Evolutionary conservation across 208 protist species (phyloP).

Genomic region (Trypanosoma mega): DNA sequence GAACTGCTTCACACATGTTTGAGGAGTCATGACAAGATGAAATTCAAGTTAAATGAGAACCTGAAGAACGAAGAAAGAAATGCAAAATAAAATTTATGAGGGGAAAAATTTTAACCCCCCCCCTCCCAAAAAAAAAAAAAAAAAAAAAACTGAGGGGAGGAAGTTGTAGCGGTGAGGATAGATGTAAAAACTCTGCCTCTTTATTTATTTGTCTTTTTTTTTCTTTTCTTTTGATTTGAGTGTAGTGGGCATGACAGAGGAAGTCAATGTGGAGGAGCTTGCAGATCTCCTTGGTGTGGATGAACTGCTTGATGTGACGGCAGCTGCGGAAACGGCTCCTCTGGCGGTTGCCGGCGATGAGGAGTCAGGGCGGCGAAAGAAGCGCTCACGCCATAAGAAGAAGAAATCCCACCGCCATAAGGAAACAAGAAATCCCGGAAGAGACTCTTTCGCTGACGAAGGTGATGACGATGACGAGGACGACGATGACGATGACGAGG

Average conservation of each 20-base stretch:
- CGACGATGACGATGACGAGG: slow-evolving; percentile 19
- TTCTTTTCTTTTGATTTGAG: slow-evolving; percentile 16
- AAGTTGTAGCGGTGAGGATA: no score
- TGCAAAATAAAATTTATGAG: no score
- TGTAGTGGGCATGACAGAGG: slow-evolving; percentile 44
- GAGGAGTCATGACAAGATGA: no score
- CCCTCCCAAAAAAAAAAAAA: no score
- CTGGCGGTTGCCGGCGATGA: neutral
- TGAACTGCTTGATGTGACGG: slow-evolving; percentile 15
- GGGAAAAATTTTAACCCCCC: no score
- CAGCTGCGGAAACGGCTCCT: neutral
- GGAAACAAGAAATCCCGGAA: slow-evolving; percentile 26
- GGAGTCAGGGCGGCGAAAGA: neutral
- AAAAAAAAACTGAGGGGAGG: no score
- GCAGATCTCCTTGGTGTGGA: slow-evolving; percentile 47
- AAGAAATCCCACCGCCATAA: slow-evolving; percentile 5
- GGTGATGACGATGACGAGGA: slow-evolving; percentile 29
- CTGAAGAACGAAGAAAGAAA: no score
- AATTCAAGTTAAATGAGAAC: no score
- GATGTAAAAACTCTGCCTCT: slow-evolving; percentile 8
- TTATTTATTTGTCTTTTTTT: slow-evolving; percentile 26
- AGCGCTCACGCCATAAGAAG: slow-evolving; percentile 17
- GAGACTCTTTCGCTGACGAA: slow-evolving; percentile 22
- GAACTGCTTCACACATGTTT: no score
- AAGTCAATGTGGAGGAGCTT: slow-evolving; percentile 75